A percentile compares a stretch with the other conserved stretches of the same genome.
Conservation (phyloP, 106 monocot genomes). For the Apostasia shenzhenica region DNA sequence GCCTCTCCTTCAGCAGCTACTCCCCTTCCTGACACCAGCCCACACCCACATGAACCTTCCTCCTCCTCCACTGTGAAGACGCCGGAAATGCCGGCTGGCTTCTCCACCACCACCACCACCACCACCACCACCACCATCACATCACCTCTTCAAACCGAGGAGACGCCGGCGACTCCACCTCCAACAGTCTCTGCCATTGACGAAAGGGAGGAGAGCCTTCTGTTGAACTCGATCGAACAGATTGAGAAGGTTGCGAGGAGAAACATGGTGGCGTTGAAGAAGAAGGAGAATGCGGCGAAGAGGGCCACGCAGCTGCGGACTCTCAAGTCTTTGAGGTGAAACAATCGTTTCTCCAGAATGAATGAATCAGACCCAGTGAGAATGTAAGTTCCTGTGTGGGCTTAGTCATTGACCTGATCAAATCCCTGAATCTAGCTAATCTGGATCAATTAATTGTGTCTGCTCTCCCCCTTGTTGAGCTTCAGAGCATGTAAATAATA, state of each 20-base stretch:
- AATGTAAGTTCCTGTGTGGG: too few relatives aligned
- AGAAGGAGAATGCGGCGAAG: constrained; percentile 11
- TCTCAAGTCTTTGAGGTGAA: constrained; percentile 55
- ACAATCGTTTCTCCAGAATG: constrained; percentile 23
- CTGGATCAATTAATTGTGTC: too few relatives aligned
- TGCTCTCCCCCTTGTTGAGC: too few relatives aligned
- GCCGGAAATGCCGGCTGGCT: neutral
- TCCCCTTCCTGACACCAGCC: neutral
- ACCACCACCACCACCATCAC: neutral
- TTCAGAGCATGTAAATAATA: too few relatives aligned
- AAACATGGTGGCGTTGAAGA: constrained; percentile 17
- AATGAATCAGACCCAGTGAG: too few relatives aligned
- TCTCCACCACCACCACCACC: neutral
- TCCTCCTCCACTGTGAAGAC: neutral
- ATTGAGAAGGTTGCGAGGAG: constrained; percentile 35
- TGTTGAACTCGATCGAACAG: constrained; percentile 31
- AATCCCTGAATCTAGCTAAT: too few relatives aligned
- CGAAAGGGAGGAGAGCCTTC: neutral
- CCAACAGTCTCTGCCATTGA: too few relatives aligned
- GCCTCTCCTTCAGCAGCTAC: neutral
- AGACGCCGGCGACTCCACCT: neutral
- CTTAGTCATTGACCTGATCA: too few relatives aligned
- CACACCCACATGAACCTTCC: neutral
- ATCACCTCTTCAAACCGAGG: neutral
- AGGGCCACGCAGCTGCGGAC: constrained; percentile 20